phyloP scores from a whole-genome alignment of 345 rosid species.

The Euphorbia tirucalli region DNA sequence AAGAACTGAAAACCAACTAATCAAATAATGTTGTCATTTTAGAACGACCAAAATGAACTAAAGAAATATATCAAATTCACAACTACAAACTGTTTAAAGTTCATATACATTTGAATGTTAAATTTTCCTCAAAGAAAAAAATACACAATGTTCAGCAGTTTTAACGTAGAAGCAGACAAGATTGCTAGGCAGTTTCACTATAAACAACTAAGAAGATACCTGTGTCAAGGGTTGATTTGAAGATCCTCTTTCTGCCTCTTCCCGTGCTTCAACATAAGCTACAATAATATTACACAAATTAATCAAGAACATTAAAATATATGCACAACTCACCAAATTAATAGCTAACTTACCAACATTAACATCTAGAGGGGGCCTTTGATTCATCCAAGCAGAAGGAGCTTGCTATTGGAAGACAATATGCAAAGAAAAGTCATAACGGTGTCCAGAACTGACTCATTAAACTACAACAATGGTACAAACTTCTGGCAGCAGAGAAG shows the following conservation, averaged over 20 bases:
- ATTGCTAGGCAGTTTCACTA: slow-evolving; percentile 4
- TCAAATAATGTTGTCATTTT: slow-evolving; percentile 9
- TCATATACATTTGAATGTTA: slow-evolving; percentile 10
- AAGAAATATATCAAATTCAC: slow-evolving; percentile 4
- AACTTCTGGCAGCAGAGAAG: slow-evolving; percentile 1
- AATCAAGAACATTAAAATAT: slow-evolving; percentile 18
- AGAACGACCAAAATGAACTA: slow-evolving; percentile 6
- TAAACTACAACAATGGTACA: not conserved
- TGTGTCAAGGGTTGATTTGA: slow-evolving; percentile 72
- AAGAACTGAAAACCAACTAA: slow-evolving; percentile 25
- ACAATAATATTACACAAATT: slow-evolving; percentile 20
- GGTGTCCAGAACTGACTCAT: not conserved
- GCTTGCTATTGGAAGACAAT: slow-evolving; percentile 52
- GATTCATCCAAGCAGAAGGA: slow-evolving; percentile 88
- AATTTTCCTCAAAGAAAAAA: slow-evolving; percentile 16
- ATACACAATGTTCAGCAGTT: slow-evolving; percentile 10
- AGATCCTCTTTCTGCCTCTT: slow-evolving; percentile 75
- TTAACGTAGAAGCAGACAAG: not conserved
- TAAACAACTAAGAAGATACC: slow-evolving; percentile 42
- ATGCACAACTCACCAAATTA: slow-evolving; percentile 8
- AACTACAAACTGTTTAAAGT: slow-evolving; percentile 3
- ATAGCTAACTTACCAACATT: slow-evolving; percentile 75
- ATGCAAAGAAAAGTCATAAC: not conserved
- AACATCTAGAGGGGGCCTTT: slow-evolving; percentile 81
- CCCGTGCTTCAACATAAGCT: slow-evolving; percentile 97